Evolutionary conservation across 2,329 filamentous ascomycete species (phyloP), one percentile per base, ranked within the genome.

Genomic region (Xylaria sp.): DNA sequence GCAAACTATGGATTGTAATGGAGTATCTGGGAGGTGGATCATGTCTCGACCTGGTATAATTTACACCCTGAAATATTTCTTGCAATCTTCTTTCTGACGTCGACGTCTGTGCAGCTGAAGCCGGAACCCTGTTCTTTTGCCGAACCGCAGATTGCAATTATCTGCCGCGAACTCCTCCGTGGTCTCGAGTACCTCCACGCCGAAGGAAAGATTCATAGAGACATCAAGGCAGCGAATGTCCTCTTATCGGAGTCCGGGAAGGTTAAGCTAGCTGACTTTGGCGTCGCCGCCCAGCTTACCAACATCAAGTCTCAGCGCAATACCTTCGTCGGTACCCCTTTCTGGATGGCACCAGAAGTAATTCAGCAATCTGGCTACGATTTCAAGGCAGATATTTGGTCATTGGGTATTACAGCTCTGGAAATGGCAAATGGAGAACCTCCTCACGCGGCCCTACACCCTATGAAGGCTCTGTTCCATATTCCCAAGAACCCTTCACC

Each of bases 1-100:
- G 94, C 79, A 99, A 98, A 82, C 84, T 99, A 84, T 99, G 96
- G 96, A 99, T 99, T 78, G 93, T 98, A 67, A 99, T 99, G 96
- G 96, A 99, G 81, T 99, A 92, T 78, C 84, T 99, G 12, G 96
- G 96, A 5, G 96, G 96, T 71, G 96, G 96, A 48, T 98, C 96
- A 21, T 98, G 96, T 79, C 86, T 98, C 72, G 96, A 99, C 80
- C 81, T 99, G 84, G 93, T 97, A 87, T 76, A 68, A 58, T 44
- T 5, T 3, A 10, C 64, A 63, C 65, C 63, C 55, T 27, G 64
- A 51, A 32, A 13, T n/a, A 12, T 53, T 16, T 35, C 53, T 62
- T 55, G 63, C 29, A 18, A 21, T 37, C 18, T 37, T 51, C 51
- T 25, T 64, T 69, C 81, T 82, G 74, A 83, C 78, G 58, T 40